Evolutionary conservation across 352 stramenopile species (phyloP), one percentile per base, ranked within the genome.

Genomic region (Phytophthora brassicae): DNA sequence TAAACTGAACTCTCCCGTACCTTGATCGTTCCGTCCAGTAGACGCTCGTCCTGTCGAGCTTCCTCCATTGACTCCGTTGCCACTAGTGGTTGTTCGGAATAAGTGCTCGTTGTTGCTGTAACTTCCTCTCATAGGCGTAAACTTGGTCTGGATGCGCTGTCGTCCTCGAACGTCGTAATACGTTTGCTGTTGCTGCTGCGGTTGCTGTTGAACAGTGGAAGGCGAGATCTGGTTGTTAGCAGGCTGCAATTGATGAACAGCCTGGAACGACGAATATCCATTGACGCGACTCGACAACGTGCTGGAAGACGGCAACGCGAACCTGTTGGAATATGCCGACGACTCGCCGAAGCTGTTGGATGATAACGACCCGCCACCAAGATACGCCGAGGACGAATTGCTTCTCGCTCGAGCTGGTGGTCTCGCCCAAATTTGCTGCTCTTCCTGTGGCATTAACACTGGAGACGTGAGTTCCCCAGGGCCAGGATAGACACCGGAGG

Each of bases 1-100:
- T 44, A 96, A 66, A 26, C 74, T 89, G 64, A 88, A 96, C 59
- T 93, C 86, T 5, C 80, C 82, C 8, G 67, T 80, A 28, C 79
- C 82, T 49, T 84, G 77, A 60, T 90, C 80, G 17, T 89, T 81
- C 23, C 83, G 83, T 8, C 83, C 79, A 19, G 44, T 59, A 1
- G 36, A 38, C 4, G 33, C n/a, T 12, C 50, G 56, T 45, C 51
- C 41, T 51, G 52, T 17, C 47, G 59, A 60, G 22, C 46, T 39
- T 24, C 56, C 23, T 23, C 49, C 50, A 19, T 61, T 53, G 44
- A 29, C 17, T 24, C 28, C 16, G 23, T 20, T 68, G 60, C 44
- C 51, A 39, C 55, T 58, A 26, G 24, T 36, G 54, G 23, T 64
- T 12, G 55, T n/a, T 56, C 56, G 60, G 17, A 68, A 60, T 19